Evolutionary conservation across 1,139 yeast genomes (phyloP).

Genomic region (Arxiozyma bovina): DNA sequence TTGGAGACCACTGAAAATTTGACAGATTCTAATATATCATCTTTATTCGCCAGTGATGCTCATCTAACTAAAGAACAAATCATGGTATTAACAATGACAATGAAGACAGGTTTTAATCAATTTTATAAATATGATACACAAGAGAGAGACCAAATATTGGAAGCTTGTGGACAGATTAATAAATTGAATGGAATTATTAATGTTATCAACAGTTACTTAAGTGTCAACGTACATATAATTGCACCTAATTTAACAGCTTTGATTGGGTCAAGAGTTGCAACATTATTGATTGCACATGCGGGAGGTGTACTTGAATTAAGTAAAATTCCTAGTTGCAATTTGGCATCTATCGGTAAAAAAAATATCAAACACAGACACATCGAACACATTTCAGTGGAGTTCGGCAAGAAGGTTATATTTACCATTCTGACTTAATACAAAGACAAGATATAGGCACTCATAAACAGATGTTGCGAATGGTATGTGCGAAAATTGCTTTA

Average conservation of each 20-base stretch:
- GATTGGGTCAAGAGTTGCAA: slow-evolving; percentile 65
- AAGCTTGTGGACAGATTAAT: slow-evolving; percentile 43
- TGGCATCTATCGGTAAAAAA: slow-evolving; percentile 67
- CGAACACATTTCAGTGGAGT: slow-evolving; percentile 40
- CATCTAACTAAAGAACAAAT: slow-evolving; percentile 46
- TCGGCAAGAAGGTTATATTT: slow-evolving; percentile 60
- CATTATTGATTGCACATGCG: slow-evolving; percentile 59
- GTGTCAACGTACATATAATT: slow-evolving; percentile 36
- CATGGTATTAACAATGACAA: slow-evolving; percentile 67
- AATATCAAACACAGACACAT: slow-evolving; percentile 37
- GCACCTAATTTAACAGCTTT: slow-evolving; percentile 79
- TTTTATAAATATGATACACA: slow-evolving; percentile 27
- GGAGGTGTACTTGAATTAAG: slow-evolving; percentile 70
- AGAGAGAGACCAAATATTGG: slow-evolving; percentile 36
- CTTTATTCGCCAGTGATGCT: slow-evolving; percentile 32
- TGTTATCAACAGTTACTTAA: slow-evolving; percentile 28
- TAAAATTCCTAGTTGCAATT: slow-evolving; percentile 70
- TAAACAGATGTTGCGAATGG: slow-evolving; percentile 65
- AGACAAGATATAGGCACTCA: slow-evolving; percentile 47
- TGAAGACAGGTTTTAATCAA: slow-evolving; percentile 38
- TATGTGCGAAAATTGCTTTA: slow-evolving; percentile 69
- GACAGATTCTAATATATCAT: slow-evolving; percentile 20
- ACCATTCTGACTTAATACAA: slow-evolving; percentile 45
- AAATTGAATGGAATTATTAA: slow-evolving; percentile 39
- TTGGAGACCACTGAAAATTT: slow-evolving; percentile 44